Conservation (phyloP, 768 basidiomycete genomes). For the Leccinellum rugosiceps region DNA sequence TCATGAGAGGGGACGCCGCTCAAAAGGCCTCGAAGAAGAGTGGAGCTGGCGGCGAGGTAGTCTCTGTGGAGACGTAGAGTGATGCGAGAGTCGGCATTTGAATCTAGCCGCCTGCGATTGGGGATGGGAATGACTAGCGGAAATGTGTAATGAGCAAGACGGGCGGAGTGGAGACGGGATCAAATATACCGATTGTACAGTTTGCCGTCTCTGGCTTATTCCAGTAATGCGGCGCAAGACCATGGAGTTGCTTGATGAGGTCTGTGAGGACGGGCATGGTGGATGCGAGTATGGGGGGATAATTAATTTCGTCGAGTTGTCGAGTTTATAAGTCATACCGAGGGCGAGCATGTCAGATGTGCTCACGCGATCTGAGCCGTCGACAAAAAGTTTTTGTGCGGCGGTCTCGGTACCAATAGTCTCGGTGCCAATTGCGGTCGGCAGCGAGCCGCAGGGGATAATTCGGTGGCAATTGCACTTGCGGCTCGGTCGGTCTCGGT, state of each 20-base stretch:
- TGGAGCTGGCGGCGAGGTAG: slow-evolving; percentile 80
- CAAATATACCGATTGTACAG: slow-evolving; percentile 65
- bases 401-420: slow-evolving; percentile 1
- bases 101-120: not conserved
- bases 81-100: slow-evolving; percentile 51
- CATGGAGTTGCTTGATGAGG: not conserved
- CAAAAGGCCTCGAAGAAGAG: slow-evolving; percentile 67
- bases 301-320: not conserved
- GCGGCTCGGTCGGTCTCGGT: not conserved
- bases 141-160: not conserved
- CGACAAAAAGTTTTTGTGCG: not conserved
- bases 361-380: not conserved
- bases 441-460: not conserved
- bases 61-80: slow-evolving; percentile 72
- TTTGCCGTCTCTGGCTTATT: slow-evolving; percentile 72
- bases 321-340: not conserved
- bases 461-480: not conserved
- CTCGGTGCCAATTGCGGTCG: not conserved
- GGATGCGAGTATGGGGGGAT: too few relatives aligned
- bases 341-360: not conserved
- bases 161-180: not conserved
- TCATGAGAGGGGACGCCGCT: slow-evolving; percentile 63
- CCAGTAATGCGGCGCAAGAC: slow-evolving; percentile 68
- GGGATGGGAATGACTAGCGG: slow-evolving; percentile 47
- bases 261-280: not conserved